A percentile compares a stretch with the other conserved stretches of the same genome.
Evolutionary conservation across 1,139 yeast species (phyloP).

Genomic region (Sugiyamaella pinicola): DNA sequence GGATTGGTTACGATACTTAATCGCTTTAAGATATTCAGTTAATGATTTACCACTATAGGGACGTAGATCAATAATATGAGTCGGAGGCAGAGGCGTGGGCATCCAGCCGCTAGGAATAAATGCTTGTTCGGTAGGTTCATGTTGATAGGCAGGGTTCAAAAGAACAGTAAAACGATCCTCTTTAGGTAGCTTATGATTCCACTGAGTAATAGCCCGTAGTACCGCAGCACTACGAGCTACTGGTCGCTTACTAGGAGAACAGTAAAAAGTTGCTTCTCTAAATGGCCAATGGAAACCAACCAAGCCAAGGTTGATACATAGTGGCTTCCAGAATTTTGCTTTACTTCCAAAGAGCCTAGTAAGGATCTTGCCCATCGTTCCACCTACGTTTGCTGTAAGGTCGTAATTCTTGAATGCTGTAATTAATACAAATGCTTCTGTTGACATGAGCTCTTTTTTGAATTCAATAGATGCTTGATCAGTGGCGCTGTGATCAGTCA

Average conservation of each 20-base stretch:
- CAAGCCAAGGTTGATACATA: conserved; percentile 47
- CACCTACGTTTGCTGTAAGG: conserved; percentile 44
- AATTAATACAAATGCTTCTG: conserved; percentile 48
- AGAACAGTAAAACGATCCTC: conserved; percentile 44
- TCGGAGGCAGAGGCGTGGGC: conserved; percentile 44
- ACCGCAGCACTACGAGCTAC: conserved; percentile 50
- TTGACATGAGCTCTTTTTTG: conserved; percentile 44
- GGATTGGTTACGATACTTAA: conserved; percentile 48
- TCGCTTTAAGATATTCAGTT: conserved; percentile 46
- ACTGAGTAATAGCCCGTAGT: conserved; percentile 45
- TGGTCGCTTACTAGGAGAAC: conserved; percentile 46
- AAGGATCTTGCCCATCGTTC: conserved; percentile 40
- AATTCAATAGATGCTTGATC: conserved; percentile 30
- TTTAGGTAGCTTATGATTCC: conserved; percentile 41
- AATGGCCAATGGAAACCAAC: conserved; percentile 54
- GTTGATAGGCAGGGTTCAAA: conserved; percentile 47
- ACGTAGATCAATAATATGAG: conserved; percentile 49
- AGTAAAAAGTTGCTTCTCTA: conserved; percentile 47
- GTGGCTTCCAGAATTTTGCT: conserved; percentile 39
- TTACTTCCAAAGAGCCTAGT: conserved; percentile 41
- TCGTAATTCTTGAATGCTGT: conserved; percentile 47
- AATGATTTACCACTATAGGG: conserved; percentile 42
- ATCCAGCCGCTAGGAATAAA: conserved; percentile 49
- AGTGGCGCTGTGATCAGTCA: conserved; percentile 31
- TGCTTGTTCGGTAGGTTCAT: conserved; percentile 44